Evolutionary conservation across 345 rosid species (phyloP).

Genomic region (Populus davidiana): DNA sequence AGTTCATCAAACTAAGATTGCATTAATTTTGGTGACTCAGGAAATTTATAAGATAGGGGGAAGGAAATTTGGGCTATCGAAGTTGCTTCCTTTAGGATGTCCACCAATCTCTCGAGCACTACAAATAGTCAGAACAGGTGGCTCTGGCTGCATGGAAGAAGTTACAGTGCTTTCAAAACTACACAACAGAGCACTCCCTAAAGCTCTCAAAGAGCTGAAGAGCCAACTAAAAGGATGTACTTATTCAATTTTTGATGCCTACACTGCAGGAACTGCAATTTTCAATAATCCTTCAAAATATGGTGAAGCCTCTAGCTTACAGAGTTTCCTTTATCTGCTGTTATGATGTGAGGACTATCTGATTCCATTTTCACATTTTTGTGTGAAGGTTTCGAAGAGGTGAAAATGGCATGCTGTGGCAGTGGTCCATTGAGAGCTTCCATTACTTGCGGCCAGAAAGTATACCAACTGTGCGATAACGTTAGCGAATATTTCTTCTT

Average conservation of each 20-base stretch:
- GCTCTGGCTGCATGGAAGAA: constrained; percentile 19
- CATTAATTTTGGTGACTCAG: constrained; percentile 14
- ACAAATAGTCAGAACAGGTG: constrained; percentile 7
- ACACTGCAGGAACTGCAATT: not conserved
- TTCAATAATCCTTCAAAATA: constrained; percentile 18
- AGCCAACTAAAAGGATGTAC: constrained; percentile 23
- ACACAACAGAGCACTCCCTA: constrained; percentile 28
- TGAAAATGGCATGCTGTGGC: constrained; percentile 12
- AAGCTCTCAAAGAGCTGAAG: constrained; percentile 12
- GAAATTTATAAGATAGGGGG: constrained; percentile 41
- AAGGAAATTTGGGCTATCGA: constrained; percentile 44
- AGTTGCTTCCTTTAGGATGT: constrained; percentile 26
- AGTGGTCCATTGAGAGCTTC: constrained; percentile 14
- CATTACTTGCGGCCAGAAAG: constrained; percentile 8
- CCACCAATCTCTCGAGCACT: constrained; percentile 11
- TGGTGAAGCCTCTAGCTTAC: not conserved
- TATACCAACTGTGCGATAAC: constrained; percentile 18
- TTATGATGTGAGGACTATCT: not conserved
- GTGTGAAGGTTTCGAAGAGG: constrained; percentile 3
- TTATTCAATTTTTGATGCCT: constrained; percentile 1
- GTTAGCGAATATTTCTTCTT: constrained; percentile 33
- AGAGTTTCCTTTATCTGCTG: not conserved
- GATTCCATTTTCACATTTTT: not conserved
- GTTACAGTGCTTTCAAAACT: constrained; percentile 10
- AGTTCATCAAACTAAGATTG: not conserved